Conservation (phyloP, 2,329 filamentous ascomycete species). For the Hymenoscyphus occultus region DNA sequence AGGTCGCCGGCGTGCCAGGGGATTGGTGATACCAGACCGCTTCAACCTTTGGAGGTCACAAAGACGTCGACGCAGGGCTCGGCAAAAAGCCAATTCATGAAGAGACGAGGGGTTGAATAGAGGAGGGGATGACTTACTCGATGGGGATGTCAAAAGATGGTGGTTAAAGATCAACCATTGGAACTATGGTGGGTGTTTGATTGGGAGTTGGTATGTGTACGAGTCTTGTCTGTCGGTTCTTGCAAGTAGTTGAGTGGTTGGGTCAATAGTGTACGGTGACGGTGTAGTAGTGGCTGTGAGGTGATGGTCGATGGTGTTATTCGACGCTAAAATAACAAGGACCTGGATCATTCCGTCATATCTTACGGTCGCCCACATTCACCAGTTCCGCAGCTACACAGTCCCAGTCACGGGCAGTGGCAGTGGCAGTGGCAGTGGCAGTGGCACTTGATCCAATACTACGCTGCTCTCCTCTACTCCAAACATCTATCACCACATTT, state of each 20-base stretch:
- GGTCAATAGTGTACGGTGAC: no score
- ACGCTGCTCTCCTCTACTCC: neutral
- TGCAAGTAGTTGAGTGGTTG: neutral
- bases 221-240: neutral
- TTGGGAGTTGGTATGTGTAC: neutral
- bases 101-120: slow-evolving; percentile 10
- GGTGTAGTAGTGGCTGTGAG: neutral
- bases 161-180: slow-evolving; percentile 29
- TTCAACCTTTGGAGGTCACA: slow-evolving; percentile 14
- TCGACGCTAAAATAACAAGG: neutral
- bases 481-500: no score
- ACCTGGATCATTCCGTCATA: slow-evolving; percentile 1
- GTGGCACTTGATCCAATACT: no score
- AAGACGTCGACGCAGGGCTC: slow-evolving; percentile 2
- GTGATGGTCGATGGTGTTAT: neutral
- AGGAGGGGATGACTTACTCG: slow-evolving; percentile 16
- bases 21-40: slow-evolving; percentile 18
- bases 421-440: no score
- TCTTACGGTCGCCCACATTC: neutral
- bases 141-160: neutral
- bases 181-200: slow-evolving; percentile 21
- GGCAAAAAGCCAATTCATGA: slow-evolving; percentile 4
- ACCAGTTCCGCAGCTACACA: neutral
- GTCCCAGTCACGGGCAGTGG: no score
- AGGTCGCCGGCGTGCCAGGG: neutral